Evolutionary conservation across 306 rosid genomes (phyloP).

Genomic region (Lablab purpureus): DNA sequence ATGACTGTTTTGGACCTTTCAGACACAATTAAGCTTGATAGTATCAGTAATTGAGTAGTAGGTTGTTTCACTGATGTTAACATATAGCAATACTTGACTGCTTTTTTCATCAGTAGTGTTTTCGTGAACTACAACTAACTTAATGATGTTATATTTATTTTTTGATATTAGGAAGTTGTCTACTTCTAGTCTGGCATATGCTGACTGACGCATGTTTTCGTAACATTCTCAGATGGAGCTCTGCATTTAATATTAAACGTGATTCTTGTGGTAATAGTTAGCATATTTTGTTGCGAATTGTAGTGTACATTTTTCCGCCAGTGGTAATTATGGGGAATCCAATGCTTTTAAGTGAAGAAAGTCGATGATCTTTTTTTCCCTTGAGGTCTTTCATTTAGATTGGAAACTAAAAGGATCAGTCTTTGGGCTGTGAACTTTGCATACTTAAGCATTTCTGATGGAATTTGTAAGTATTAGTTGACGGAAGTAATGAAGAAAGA

Average conservation of each 20-base stretch:
- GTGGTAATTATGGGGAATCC: constrained; percentile 23
- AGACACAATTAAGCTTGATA: constrained; percentile 9
- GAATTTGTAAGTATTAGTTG: constrained; percentile 32
- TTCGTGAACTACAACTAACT: neutral
- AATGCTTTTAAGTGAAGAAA: constrained; percentile 11
- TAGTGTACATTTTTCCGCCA: neutral
- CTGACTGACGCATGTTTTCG: neutral
- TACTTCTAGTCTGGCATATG: constrained; percentile 9
- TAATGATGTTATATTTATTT: constrained; percentile 1
- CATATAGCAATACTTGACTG: constrained; percentile 12
- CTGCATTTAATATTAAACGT: constrained; percentile 4
- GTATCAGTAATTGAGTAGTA: constrained; percentile 2
- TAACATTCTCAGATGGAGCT: neutral
- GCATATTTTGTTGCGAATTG: neutral
- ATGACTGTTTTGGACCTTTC: constrained; percentile 29
- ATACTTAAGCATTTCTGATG: constrained; percentile 10
- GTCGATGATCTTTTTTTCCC: constrained; percentile 17
- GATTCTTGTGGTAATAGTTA: constrained; percentile 23
- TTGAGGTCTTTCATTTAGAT: constrained; percentile 6
- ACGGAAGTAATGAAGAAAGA: constrained; percentile 32
- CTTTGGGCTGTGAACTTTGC: constrained; percentile 8
- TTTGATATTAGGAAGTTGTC: neutral
- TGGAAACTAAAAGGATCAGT: constrained; percentile 5
- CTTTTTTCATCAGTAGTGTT: neutral
- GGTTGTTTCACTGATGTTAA: constrained; percentile 8